These are phyloP conservation scores for Tolypocladium ophioglossoides DNA, from an alignment of 2,329 filamentous ascomycete species.

Conservation along the genomic window DNA sequence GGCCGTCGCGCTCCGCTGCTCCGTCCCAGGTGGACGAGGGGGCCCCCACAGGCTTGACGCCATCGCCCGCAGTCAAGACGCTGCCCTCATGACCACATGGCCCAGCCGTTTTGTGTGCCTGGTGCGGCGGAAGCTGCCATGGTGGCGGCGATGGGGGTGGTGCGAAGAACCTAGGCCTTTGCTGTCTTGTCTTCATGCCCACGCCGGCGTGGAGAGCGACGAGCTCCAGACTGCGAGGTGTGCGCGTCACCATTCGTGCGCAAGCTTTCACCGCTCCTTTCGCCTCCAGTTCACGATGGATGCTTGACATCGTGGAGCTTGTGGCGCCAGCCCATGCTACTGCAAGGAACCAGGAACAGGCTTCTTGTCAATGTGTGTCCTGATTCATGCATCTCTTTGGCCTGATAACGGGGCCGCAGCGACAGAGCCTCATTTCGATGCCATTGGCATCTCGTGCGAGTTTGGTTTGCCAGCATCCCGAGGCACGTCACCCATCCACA, in stretches of 20 bases:
- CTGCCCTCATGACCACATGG: not conserved
- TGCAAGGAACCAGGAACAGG: slow-evolving; percentile 3
- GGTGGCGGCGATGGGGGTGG: not conserved
- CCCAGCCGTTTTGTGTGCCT: not conserved
- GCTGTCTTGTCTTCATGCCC: not conserved
- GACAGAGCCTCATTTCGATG: not conserved
- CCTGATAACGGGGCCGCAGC: not conserved
- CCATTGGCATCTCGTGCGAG: not conserved
- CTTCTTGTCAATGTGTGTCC: not conserved
- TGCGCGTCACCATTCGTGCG: not conserved
- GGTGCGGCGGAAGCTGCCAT: not conserved
- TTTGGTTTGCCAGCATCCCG: not conserved
- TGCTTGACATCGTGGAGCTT: not conserved
- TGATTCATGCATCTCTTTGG: not conserved
- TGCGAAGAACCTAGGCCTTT: not conserved
- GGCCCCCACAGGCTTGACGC: not conserved
- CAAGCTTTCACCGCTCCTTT: not conserved
- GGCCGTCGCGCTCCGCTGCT: not conserved
- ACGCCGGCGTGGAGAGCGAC: not conserved
- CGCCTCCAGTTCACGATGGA: not conserved
- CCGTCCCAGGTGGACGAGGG: not conserved
- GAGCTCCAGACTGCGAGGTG: not conserved
- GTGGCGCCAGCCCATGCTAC: not conserved
- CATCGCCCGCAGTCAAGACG: not conserved
- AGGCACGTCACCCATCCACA: not conserved